Base-by-base conservation (phyloP, 768 basidiomycete species). In the Hygrophoropsis aurantiaca region DNA sequence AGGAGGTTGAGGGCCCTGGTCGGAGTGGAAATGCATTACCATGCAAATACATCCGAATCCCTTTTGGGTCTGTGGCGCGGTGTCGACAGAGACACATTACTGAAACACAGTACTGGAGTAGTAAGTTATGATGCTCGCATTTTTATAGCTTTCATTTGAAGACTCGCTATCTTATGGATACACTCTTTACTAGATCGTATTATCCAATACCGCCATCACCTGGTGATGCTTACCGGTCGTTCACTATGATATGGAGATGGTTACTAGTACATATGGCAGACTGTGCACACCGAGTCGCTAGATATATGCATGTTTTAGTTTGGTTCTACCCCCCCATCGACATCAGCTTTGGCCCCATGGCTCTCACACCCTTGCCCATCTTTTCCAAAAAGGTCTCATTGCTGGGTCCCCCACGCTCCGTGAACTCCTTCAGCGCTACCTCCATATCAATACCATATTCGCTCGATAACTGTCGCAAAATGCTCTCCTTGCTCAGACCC, bases 41-140 rank as follows among this genome's bases (percentile, higher is more conserved):
- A 38, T 7, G 8, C 36, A 38, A 7, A 33, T 37, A 36, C 18
- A 26, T 34, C 48, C 46, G 27, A 39, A 27, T 26, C 40, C 56
- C 47, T 43, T 57, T 46, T n/a, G 32, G 44, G 33, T 35, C 2
- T 45, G 55, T 57, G 56, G 57, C 57, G 15, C 55, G 39, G 55
- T 32, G 42, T 47, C 19, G n/a, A n/a, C n/a, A n/a, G n/a, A n/a
- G n/a, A n/a, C n/a, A n/a, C n/a, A n/a, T n/a, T n/a, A n/a, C n/a
- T n/a, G n/a, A n/a, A n/a, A n/a, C n/a, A n/a, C n/a, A n/a, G n/a
- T n/a, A n/a, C n/a, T n/a, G n/a, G n/a, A n/a, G n/a, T n/a, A n/a
- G n/a, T n/a, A n/a, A n/a, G n/a, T n/a, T n/a, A n/a, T n/a, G n/a
- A n/a, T n/a, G n/a, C n/a, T n/a, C n/a, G n/a, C n/a, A n/a, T n/a